A percentile compares a stretch with the other conserved stretches of the same genome.
phyloP scores from a whole-genome alignment of 768 basidiomycete species.

The Stropharia rugosoannulata region DNA sequence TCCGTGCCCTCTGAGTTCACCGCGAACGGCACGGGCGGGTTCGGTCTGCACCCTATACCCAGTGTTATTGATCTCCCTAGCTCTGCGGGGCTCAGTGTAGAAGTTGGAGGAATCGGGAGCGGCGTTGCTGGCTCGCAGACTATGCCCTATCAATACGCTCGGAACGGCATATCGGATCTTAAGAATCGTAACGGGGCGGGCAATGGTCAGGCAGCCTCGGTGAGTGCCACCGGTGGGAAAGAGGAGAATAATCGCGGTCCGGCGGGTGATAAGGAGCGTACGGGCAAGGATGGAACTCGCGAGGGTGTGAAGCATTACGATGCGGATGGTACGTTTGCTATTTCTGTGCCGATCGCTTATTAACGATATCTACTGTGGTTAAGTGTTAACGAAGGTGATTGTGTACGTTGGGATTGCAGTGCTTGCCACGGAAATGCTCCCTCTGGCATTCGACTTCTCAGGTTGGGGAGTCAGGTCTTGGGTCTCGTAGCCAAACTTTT shows the following conservation, averaged over 20 bases:
- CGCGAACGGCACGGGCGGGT: conserved; percentile 31
- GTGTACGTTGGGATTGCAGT: conserved; percentile 88
- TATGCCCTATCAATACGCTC: neutral
- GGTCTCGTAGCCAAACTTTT: conserved; percentile 1
- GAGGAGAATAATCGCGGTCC: conserved; percentile 21
- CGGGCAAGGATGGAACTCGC: conserved; percentile 31
- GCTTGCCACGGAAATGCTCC: conserved; percentile 59
- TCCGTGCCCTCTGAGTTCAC: conserved; percentile 55
- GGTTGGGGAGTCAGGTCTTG: conserved; percentile 61
- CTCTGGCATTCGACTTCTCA: conserved; percentile 64
- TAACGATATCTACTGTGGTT: no score
- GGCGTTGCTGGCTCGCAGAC: conserved; percentile 23
- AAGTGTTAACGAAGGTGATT: conserved; percentile 86
- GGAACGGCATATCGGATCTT: conserved; percentile 40
- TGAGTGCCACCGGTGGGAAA: conserved; percentile 12
- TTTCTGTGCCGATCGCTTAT: neutral
- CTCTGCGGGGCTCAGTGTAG: conserved; percentile 40
- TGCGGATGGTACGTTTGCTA: conserved; percentile 67
- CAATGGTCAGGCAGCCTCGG: conserved; percentile 5
- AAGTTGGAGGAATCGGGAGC: conserved; percentile 44
- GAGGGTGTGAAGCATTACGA: conserved; percentile 70
- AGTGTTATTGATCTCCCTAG: conserved; percentile 80
- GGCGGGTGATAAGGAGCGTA: conserved; percentile 27
- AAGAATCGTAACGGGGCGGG: conserved; percentile 50
- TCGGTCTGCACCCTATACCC: conserved; percentile 70